phyloP scores from a whole-genome alignment of 306 rosid species.

The Comarum palustre region DNA sequence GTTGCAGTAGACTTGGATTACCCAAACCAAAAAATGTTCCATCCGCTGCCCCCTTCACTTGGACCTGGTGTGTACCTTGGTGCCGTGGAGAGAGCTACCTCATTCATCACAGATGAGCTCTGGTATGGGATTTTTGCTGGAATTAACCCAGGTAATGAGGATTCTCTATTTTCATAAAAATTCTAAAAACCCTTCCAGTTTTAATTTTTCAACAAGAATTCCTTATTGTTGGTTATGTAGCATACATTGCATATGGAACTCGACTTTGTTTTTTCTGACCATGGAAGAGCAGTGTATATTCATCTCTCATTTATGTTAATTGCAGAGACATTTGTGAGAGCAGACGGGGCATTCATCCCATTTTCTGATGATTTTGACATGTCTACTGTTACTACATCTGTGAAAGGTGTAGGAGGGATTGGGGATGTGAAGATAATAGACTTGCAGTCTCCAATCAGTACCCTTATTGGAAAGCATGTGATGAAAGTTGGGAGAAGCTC shows the following conservation, averaged over 20 bases:
- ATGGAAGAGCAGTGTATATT: not conserved
- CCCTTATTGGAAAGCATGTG: constrained; percentile 89
- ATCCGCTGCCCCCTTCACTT: constrained; percentile 93
- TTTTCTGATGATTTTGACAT: constrained; percentile 97
- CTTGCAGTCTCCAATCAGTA: constrained; percentile 81
- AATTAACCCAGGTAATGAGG: constrained; percentile 85
- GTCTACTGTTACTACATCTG: constrained; percentile 78
- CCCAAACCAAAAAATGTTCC: constrained; percentile 99
- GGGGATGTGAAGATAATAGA: constrained; percentile 80
- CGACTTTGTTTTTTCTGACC: not conserved
- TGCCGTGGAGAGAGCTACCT: constrained; percentile 98
- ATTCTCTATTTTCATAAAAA: too few relatives aligned
- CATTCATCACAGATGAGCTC: constrained; percentile 93
- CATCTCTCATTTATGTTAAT: constrained; percentile 13
- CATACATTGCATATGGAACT: not conserved
- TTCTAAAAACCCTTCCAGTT: too few relatives aligned
- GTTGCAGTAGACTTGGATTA: constrained; percentile 96
- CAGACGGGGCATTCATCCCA: constrained; percentile 98
- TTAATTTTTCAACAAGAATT: too few relatives aligned
- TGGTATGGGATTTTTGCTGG: constrained; percentile 99
- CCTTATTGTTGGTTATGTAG: not conserved
- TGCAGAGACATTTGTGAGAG: constrained; percentile 97
- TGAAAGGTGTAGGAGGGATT: constrained; percentile 83
- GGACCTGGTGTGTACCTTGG: constrained; percentile 99
- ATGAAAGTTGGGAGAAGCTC: constrained; percentile 99